These are phyloP conservation scores for Fraxinus baroniana DNA, from an alignment of 305 asterid genomes.

Conservation along the genomic window DNA sequence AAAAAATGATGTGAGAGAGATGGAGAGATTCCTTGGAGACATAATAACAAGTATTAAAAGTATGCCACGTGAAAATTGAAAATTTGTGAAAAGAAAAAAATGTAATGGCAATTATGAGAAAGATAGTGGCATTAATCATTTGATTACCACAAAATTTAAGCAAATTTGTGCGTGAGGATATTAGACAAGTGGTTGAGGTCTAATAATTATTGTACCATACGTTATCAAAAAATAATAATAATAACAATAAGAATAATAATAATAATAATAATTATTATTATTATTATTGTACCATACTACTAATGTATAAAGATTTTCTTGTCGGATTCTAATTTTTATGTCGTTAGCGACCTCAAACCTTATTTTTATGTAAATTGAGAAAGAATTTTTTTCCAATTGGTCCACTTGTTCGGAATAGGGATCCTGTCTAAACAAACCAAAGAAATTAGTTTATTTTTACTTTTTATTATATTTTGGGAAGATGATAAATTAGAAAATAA, in stretches of 20 bases:
- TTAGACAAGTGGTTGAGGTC: background rate
- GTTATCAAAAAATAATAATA: too few species aligned
- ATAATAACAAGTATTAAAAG: background rate
- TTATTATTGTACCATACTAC: background rate
- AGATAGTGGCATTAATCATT: conserved; percentile 26
- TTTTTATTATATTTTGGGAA: too few species aligned
- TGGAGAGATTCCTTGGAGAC: background rate
- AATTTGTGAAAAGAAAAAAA: background rate
- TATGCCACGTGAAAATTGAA: background rate
- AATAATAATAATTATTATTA: too few species aligned
- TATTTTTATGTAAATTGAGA: too few species aligned
- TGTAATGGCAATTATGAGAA: conserved; percentile 16
- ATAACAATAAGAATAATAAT: too few species aligned
- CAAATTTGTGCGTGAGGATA: background rate
- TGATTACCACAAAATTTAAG: conserved; percentile 25
- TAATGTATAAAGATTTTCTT: background rate
- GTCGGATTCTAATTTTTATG: background rate
- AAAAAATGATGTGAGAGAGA: background rate
- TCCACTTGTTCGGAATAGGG: background rate
- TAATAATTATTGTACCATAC: background rate
- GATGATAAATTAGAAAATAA: too few species aligned
- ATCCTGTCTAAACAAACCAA: too few species aligned
- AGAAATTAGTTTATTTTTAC: too few species aligned
- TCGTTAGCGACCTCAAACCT: background rate
- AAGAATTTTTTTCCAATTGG: background rate